Evolutionary conservation across 352 stramenopile genomes (phyloP), one percentile per base, ranked within the genome.

Genomic region (Globisporangium nunn): DNA sequence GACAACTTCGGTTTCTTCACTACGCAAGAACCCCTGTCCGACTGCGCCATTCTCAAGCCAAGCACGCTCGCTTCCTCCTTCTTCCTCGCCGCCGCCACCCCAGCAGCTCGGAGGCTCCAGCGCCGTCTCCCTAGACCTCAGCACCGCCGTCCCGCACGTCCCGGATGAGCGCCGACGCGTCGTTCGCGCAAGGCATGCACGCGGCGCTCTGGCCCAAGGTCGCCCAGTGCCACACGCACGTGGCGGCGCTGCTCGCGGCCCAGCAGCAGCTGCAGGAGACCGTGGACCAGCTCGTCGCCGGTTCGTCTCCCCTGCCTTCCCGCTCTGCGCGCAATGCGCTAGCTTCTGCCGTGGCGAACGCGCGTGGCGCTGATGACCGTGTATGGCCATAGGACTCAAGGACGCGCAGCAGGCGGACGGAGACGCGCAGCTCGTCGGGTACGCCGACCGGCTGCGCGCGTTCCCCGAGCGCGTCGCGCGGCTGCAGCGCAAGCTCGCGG

Each of bases 131-230:
- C 23, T 23, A 23, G 0, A 23, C 23, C 23, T 23, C 23, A 45
- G 40, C 15, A 7, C 33, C 5, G 33, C 23, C 23, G 23, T 23
- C 23, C 23, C 23, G 23, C 23, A 23, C 23, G 23, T 23, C 23
- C 23, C 23, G 23, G 23, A 23, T 23, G 67, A 69, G 29, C 52
- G 28, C 47, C 28, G 49, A 54, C 66, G 43, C 43, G 14, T 63
- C 70, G 30, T 88, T 92, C 46, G 79, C 79, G 30, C 63, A 87
- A 53, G 83, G 83, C 23, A 87, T 91, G 83, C 90, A 89, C 58
- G 78, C 83, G 58, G 62, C 79, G 52, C 66, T 93, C 46, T 93
- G 83, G 83, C 83, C 83, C 18, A 93, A 93, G 59, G 74, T 93
- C 28, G 81, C 90, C 54, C 81, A 81, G 31, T 93, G 83, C 48